Conservation (phyloP, 2,329 filamentous ascomycete genomes). For the Clathrospora elynae region DNA sequence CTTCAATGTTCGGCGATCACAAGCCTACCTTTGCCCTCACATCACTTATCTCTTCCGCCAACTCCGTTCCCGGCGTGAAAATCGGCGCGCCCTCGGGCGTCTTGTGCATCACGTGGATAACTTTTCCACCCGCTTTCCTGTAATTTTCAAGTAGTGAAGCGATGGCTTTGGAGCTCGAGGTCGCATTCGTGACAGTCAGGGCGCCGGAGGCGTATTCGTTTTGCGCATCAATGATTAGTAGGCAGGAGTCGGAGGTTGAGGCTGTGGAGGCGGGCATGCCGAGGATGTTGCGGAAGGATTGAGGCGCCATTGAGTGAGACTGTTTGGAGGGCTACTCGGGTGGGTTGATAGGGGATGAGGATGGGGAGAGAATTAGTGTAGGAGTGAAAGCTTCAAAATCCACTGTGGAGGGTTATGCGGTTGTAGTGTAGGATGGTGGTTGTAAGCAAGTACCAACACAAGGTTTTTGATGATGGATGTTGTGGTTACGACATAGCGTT, state of each 20-base stretch:
- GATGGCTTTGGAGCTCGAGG: constrained; percentile 62
- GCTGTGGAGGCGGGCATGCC: constrained; percentile 63
- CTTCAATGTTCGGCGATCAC: no score
- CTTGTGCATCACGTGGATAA: constrained; percentile 67
- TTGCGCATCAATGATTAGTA: constrained; percentile 13
- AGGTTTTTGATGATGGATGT: neutral
- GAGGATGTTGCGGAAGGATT: constrained; percentile 57
- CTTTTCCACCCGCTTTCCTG: constrained; percentile 58
- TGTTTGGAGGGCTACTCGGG: no score
- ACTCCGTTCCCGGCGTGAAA: constrained; percentile 65
- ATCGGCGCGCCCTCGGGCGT: constrained; percentile 66
- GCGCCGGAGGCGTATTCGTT: constrained; percentile 55
- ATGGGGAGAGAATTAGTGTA: no score
- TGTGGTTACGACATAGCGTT: no score
- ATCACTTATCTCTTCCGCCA: constrained; percentile 66
- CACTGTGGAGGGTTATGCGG: no score
- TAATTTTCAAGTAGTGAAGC: constrained; percentile 63
- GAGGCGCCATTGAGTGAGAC: constrained; percentile 13
- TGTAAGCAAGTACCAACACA: neutral
- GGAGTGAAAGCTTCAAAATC: no score
- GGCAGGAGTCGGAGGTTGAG: constrained; percentile 58
- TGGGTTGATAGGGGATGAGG: no score
- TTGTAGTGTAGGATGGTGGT: no score
- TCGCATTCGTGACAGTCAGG: constrained; percentile 61
- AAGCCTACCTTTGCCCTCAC: constrained; percentile 55